phyloP scores from a whole-genome alignment of 139 green algal genomes.

The Chlorella vulgaris region DNA sequence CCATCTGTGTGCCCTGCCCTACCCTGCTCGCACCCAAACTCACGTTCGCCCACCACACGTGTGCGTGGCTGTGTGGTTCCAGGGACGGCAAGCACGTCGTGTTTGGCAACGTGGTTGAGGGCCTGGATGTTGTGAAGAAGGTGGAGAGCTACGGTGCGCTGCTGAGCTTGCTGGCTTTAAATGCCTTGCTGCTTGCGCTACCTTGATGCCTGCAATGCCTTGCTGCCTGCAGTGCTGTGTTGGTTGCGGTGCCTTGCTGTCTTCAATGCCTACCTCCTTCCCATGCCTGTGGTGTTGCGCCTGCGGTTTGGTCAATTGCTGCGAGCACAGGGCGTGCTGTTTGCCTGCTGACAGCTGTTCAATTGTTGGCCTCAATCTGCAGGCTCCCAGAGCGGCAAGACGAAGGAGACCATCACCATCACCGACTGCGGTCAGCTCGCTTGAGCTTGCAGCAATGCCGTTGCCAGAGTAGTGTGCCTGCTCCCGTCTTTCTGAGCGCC shows the following conservation, averaged over 20 bases:
- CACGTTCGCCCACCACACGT: neutral
- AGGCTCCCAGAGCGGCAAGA: slow-evolving; percentile 60
- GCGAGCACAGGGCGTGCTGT: too few species aligned
- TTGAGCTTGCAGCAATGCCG: slow-evolving; percentile 8
- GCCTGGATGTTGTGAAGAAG: slow-evolving; percentile 77
- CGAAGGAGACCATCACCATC: slow-evolving; percentile 54
- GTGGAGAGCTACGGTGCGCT: slow-evolving; percentile 67
- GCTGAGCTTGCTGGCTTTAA: neutral
- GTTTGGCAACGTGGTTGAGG: slow-evolving; percentile 86
- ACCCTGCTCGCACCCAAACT: too few species aligned
- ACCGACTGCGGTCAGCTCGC: slow-evolving; percentile 67
- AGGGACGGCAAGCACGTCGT: slow-evolving; percentile 89
- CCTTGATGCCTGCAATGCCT: neutral
- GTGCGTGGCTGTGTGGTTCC: neutral
- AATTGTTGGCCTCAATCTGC: too few species aligned
- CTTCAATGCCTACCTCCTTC: neutral
- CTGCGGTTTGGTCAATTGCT: too few species aligned
- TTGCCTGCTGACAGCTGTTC: neutral
- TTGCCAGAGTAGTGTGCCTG: neutral
- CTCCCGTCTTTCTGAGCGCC: too few species aligned
- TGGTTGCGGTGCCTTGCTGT: neutral
- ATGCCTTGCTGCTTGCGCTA: neutral
- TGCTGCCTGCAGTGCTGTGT: neutral
- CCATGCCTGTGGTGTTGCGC: too few species aligned
- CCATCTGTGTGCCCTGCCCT: too few species aligned